Conservation (phyloP, 345 rosid species). For the Moricandia arvensis region DNA sequence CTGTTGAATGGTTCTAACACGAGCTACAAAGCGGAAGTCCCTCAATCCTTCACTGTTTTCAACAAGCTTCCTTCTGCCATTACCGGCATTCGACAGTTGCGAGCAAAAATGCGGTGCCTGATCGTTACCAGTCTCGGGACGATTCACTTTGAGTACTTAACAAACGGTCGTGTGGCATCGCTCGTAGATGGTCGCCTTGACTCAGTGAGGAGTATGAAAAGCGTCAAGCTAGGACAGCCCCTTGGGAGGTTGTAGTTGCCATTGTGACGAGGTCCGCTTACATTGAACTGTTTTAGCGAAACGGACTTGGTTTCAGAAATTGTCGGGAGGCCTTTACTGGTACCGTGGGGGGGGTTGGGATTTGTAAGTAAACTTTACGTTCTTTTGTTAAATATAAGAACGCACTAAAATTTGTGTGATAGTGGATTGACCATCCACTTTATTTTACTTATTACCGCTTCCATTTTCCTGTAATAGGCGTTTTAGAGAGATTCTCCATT, state of each 20-base stretch:
- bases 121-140: conserved; percentile 92
- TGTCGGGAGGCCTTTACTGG: conserved; percentile 74
- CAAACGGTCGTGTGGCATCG: conserved; percentile 52
- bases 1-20: conserved; percentile 73
- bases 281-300: conserved; percentile 60
- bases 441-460: too few species aligned
- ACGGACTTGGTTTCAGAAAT: conserved; percentile 57
- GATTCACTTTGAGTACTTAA: conserved; percentile 56
- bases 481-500: conserved; percentile 73
- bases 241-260: conserved; percentile 80
- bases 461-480: conserved; percentile 45
- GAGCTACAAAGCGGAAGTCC: conserved; percentile 88
- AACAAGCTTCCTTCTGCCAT: conserved; percentile 76
- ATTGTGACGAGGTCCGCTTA: conserved; percentile 81
- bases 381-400: not conserved
- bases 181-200: conserved; percentile 54
- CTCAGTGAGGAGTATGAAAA: conserved; percentile 60
- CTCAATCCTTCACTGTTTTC: conserved; percentile 84
- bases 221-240: conserved; percentile 57
- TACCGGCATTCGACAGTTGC: conserved; percentile 76
- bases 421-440: too few species aligned
- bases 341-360: conserved; percentile 90
- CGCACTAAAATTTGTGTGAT: too few species aligned
- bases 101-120: conserved; percentile 54
- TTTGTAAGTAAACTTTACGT: conserved; percentile 61